phyloP scores from a whole-genome alignment of 352 stramenopile species.

The Phytophthora citricola region DNA sequence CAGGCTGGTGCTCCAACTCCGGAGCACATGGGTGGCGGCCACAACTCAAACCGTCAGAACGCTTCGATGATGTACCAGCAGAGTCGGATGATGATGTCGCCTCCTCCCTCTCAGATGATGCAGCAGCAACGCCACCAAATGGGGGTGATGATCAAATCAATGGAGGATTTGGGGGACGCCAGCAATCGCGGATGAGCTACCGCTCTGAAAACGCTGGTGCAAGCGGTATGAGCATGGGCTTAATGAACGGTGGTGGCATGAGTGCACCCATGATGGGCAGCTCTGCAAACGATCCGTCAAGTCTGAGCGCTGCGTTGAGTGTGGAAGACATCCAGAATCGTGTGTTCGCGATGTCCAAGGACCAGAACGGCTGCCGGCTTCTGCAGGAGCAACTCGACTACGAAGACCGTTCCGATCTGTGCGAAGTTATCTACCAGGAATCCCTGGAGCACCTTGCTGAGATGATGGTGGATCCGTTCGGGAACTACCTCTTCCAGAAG shows the following conservation, averaged over 20 bases:
- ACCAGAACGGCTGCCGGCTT: conserved; percentile 97
- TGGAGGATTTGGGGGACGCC: conserved; percentile 30
- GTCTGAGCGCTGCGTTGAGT: conserved; percentile 54
- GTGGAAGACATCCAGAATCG: conserved; percentile 81
- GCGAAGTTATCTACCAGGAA: conserved; percentile 96
- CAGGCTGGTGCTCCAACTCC: conserved; percentile 35
- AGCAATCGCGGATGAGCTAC: conserved; percentile 36
- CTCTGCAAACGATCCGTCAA: conserved; percentile 27
- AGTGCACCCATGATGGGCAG: conserved; percentile 40
- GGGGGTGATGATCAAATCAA: conserved; percentile 34
- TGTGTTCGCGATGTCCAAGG: conserved; percentile 92
- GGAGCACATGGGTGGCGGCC: conserved; percentile 29
- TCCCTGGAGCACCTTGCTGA: conserved; percentile 96
- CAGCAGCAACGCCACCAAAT: conserved; percentile 46
- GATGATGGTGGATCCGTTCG: conserved; percentile 99
- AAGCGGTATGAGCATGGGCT: conserved; percentile 26
- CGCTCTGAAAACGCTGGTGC: conserved; percentile 32
- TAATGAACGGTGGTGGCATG: conserved; percentile 36
- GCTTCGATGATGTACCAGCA: conserved; percentile 43
- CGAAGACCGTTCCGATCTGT: conserved; percentile 91
- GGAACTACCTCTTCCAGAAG: conserved; percentile 99
- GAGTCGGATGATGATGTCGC: conserved; percentile 43
- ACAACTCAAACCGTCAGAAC: conserved; percentile 32
- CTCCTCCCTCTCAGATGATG: conserved; percentile 40
- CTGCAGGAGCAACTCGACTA: conserved; percentile 97